Base-by-base conservation (phyloP, 495 filamentous ascomycete genomes). In the Daldinia bambusicola region DNA sequence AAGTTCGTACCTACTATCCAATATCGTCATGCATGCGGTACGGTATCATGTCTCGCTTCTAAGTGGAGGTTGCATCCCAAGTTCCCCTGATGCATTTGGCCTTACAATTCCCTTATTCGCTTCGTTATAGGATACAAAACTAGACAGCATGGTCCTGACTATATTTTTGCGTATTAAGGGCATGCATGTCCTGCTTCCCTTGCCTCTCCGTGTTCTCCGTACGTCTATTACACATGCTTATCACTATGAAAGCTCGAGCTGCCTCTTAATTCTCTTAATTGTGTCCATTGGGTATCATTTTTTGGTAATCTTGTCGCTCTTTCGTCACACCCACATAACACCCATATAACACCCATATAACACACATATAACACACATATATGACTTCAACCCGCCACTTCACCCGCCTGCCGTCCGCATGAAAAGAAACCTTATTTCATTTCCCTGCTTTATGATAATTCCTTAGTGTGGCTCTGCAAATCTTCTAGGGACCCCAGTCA, bases 131-230 rank as follows among this genome's bases (percentile, higher is more conserved):
- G 55, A 56, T 57, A 55, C 34, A 52, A 26, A 36, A 60, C 55
- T 26, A 61, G 43, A 71, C 36, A 41, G 31, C 56, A 43, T 67
- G 61, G 62, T 69, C 43, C 53, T 14, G 26, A 30, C 53, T 67
- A 76, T 72, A 76, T 63, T 67, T 67, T 56, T 36, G 5, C 36
- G 45, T 74, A 76, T 75, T 75, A 72, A 75, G 69, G 43, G 61
- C 72, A 75, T 60, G 69, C 68, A 74, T 72, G 6, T 66, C 66
- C 64, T 58, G 62, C 60, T 55, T 75, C 66, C 69, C 61, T 48
- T 58, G 48, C 53, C 70, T 70, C 60, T 59, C 70, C 58, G 43
- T 71, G 66, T 53, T 66, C 57, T 65, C 45, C 67, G 63, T 61
- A 55, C 52, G 43, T 32, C 63, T 63, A 43, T 37, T 61, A 66